phyloP scores from a whole-genome alignment of 1,139 yeast genomes.

The Saccharomyces uvarum region DNA sequence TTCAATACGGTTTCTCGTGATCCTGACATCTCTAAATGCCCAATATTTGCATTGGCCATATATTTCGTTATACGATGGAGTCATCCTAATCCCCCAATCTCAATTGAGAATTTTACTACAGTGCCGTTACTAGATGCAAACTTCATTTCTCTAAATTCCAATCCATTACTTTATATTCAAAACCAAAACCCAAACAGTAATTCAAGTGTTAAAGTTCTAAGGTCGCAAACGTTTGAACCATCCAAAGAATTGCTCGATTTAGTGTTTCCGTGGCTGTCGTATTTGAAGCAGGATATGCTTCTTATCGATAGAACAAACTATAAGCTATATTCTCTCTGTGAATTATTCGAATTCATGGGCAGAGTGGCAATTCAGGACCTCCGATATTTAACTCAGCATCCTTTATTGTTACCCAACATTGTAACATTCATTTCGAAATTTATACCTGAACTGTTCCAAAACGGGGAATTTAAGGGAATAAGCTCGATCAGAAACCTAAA shows the following conservation, averaged over 20 bases:
- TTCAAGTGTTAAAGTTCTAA: constrained; percentile 10
- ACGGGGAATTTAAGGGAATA: constrained; percentile 14
- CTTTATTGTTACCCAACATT: constrained; percentile 21
- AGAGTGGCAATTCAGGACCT: constrained; percentile 28
- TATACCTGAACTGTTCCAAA: constrained; percentile 22
- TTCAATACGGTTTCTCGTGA: constrained; percentile 31
- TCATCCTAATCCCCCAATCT: constrained; percentile 22
- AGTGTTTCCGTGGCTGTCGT: constrained; percentile 30
- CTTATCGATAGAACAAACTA: constrained; percentile 28
- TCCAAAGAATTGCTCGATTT: constrained; percentile 17
- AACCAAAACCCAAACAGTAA: constrained; percentile 9
- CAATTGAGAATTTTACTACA: constrained; percentile 17
- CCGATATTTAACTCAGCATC: constrained; percentile 20
- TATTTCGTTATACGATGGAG: constrained; percentile 28
- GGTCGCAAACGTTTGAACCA: constrained; percentile 23
- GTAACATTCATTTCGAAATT: constrained; percentile 22
- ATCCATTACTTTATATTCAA: constrained; percentile 9
- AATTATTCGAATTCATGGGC: constrained; percentile 29
- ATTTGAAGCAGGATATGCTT: constrained; percentile 24
- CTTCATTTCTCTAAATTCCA: constrained; percentile 16
- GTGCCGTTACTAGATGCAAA: constrained; percentile 20
- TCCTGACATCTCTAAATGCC: constrained; percentile 28
- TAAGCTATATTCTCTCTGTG: constrained; percentile 27
- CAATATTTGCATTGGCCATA: constrained; percentile 29
- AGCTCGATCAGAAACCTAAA: not conserved